Percentiles rank a stretch among this genome's conserved stretches.
phyloP scores from a whole-genome alignment of 129 eudicot species.

The Chrysanthemum seticuspe region DNA sequence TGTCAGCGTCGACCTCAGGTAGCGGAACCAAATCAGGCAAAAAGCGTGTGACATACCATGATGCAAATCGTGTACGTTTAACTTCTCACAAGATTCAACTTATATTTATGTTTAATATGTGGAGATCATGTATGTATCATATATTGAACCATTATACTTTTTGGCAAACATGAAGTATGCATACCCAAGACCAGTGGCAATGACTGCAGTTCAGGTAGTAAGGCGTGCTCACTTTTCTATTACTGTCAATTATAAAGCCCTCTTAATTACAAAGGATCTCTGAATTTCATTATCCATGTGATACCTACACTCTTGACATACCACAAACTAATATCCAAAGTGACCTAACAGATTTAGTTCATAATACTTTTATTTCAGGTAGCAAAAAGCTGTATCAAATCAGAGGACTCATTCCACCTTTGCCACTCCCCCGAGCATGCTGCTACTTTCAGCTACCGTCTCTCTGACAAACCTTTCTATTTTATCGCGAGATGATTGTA shows the following conservation, averaged over 20 bases:
- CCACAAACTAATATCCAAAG: background rate
- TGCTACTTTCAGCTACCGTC: conserved; percentile 78
- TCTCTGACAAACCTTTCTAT: conserved; percentile 86
- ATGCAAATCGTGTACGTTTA: conserved; percentile 57
- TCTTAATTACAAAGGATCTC: too few relatives aligned
- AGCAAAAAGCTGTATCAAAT: too few relatives aligned
- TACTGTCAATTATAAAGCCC: too few relatives aligned
- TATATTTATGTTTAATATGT: too few relatives aligned
- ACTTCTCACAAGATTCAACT: background rate
- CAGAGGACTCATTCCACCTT: conserved; percentile 64
- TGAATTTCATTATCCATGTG: too few relatives aligned
- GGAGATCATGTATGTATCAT: too few relatives aligned
- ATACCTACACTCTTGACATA: too few relatives aligned
- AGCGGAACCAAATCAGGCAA: conserved; percentile 28
- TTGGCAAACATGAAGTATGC: conserved; percentile 47
- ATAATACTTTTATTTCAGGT: background rate
- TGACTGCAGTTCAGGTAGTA: conserved; percentile 64
- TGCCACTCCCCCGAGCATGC: conserved; percentile 71
- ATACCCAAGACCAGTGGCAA: conserved; percentile 82
- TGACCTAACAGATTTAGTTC: background rate
- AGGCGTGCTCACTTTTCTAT: conserved; percentile 42
- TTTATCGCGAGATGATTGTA: conserved; percentile 93
- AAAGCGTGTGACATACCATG: conserved; percentile 29
- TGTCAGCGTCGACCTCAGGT: conserved; percentile 26
- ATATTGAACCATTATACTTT: background rate